Evolutionary conservation across 2,329 filamentous ascomycete species (phyloP), one percentile per base, ranked within the genome.

Genomic region (Pseudocercospora macadamiae): DNA sequence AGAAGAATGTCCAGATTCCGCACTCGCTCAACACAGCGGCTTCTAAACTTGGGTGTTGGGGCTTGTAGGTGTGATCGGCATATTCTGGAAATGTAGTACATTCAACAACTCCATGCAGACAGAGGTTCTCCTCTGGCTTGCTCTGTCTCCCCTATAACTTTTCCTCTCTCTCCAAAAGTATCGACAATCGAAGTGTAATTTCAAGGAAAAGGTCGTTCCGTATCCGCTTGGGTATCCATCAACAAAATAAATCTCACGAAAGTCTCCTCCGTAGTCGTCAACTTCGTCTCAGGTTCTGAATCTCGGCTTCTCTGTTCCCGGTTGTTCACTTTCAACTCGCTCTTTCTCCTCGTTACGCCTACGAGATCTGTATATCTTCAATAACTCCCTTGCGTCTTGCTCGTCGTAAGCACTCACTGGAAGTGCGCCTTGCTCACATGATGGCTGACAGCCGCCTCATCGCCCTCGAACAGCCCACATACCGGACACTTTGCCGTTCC

Each of bases 371-470:
- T n/a, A n/a, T n/a, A n/a, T n/a, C n/a, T n/a, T n/a, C n/a, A n/a
- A n/a, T n/a, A n/a, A n/a, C n/a, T n/a, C n/a, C n/a, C n/a, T n/a
- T n/a, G n/a, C n/a, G n/a, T n/a, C n/a, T n/a, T n/a, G n/a, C n/a
- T n/a, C n/a, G n/a, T n/a, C n/a, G n/a, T n/a, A n/a, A n/a, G n/a
- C n/a, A n/a, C n/a, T 66, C 55, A 71, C 28, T 60, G 51, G 54
- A 71, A 72, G 59, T 72, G 70, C 34, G 64, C 60, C 48, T 64
- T 67, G 21, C 56, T 65, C 28, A 72, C 70, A 64, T 72, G 70
- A 66, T 70, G 67, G 48, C 60, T 69, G n/a, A 72, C 65, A 34
- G 70, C 70, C n/a, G 65, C 64, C 54, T 71, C 70, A 51, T 72
- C 70, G n/a, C 70, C 70, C 54, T 71, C 69, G 57, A 72, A 72